These are phyloP conservation scores for Candida schatavii DNA, from an alignment of 805 yeast genomes.

Conservation along the genomic window DNA sequence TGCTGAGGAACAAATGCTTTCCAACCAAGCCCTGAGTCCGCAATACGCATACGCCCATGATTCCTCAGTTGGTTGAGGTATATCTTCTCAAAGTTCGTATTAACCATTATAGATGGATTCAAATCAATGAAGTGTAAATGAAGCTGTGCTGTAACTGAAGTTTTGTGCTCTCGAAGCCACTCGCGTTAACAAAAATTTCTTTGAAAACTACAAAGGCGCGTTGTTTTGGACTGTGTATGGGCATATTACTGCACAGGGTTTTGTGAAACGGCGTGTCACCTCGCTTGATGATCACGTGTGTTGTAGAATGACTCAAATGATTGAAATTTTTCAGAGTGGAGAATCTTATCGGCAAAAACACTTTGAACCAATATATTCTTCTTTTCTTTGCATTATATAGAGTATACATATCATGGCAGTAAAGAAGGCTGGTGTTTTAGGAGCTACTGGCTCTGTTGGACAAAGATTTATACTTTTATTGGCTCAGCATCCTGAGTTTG, in stretches of 20 bases:
- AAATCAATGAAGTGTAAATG: too few species aligned
- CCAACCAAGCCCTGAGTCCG: slow-evolving; percentile 98
- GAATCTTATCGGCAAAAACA: background rate
- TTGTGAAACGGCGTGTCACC: too few species aligned
- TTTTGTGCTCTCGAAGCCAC: too few species aligned
- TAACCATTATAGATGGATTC: slow-evolving; percentile 35
- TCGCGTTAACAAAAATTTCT: too few species aligned
- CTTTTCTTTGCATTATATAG: too few species aligned
- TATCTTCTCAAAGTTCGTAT: slow-evolving; percentile 85
- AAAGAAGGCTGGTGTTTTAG: slow-evolving; percentile 81
- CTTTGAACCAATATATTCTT: too few species aligned
- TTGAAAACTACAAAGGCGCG: too few species aligned
- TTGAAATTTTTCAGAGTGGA: background rate
- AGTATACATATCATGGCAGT: slow-evolving; percentile 18
- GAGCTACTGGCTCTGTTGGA: slow-evolving; percentile 98
- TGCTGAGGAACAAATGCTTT: slow-evolving; percentile 49
- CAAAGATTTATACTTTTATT: slow-evolving; percentile 88
- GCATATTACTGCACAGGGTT: too few species aligned
- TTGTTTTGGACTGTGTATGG: too few species aligned
- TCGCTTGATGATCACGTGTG: slow-evolving; percentile 1
- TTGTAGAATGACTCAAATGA: background rate
- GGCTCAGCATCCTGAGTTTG: slow-evolving; percentile 86
- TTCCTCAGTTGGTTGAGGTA: slow-evolving; percentile 82
- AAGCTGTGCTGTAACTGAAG: too few species aligned
- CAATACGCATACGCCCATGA: slow-evolving; percentile 89